Evolutionary conservation across 306 rosid genomes (phyloP).

Genomic region (Corylus avellana): DNA sequence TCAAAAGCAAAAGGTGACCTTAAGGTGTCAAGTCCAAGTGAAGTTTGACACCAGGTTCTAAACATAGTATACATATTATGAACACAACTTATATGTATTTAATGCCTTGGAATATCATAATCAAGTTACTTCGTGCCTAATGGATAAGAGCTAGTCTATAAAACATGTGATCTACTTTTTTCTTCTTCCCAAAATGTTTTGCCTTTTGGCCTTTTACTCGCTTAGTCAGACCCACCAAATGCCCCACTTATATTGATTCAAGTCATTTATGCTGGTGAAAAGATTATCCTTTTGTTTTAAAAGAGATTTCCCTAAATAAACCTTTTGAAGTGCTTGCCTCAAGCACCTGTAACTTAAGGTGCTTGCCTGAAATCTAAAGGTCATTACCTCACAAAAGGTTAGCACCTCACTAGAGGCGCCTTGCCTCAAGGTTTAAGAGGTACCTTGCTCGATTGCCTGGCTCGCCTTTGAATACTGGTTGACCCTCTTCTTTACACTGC

Average conservation of each 20-base stretch:
- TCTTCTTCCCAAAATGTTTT: too few relatives aligned
- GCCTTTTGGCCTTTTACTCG: too few relatives aligned
- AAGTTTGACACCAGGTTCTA: not conserved
- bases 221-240: too few relatives aligned
- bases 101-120: not conserved
- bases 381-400: too few relatives aligned
- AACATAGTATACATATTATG: not conserved
- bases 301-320: not conserved
- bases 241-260: not conserved
- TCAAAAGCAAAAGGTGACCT: not conserved
- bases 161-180: not conserved
- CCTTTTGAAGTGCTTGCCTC: not conserved
- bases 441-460: not conserved
- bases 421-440: not conserved
- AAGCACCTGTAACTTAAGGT: too few relatives aligned
- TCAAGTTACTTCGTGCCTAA: not conserved
- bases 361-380: too few relatives aligned
- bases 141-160: not conserved
- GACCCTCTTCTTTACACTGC: not conserved
- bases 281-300: not conserved
- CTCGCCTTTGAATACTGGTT: not conserved
- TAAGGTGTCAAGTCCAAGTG: not conserved
- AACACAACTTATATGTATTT: not conserved
- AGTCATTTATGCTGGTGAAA: not conserved
- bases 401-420: not conserved